These are phyloP conservation scores for Penicillium waksmanii DNA, from an alignment of 495 filamentous ascomycete genomes.

Conservation along the genomic window DNA sequence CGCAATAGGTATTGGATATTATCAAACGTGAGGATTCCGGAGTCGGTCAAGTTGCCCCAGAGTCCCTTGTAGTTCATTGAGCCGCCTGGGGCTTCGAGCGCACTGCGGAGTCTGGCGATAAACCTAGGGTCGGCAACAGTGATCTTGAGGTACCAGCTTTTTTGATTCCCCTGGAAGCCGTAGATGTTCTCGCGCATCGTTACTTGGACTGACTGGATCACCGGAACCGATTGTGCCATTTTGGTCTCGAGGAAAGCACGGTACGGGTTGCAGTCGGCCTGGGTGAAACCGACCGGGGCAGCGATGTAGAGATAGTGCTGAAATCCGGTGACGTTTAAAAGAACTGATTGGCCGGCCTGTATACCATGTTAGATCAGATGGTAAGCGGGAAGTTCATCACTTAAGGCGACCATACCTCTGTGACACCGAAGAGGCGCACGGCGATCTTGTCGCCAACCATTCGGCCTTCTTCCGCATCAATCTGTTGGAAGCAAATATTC, in stretches of 20 bases:
- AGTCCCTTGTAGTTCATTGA: constrained; percentile 83
- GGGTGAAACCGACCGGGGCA: constrained; percentile 79
- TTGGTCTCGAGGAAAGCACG: constrained; percentile 75
- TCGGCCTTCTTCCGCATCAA: constrained; percentile 90
- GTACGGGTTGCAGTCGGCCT: constrained; percentile 75
- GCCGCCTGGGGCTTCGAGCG: constrained; percentile 68
- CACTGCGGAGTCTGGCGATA: constrained; percentile 70
- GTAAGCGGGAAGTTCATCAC: neutral
- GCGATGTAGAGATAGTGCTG: constrained; percentile 95
- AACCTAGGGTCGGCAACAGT: constrained; percentile 84
- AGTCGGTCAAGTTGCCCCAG: constrained; percentile 72
- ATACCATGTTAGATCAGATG: constrained; percentile 19
- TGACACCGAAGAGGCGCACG: constrained; percentile 94
- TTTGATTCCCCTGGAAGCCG: constrained; percentile 87
- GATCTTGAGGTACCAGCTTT: constrained; percentile 91
- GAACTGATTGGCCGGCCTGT: constrained; percentile 83
- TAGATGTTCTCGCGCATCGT: constrained; percentile 87
- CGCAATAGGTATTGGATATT: constrained; percentile 92
- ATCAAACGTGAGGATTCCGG: constrained; percentile 83
- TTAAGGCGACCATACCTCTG: constrained; percentile 60
- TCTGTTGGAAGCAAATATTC: constrained; percentile 87
- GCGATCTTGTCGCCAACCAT: constrained; percentile 70
- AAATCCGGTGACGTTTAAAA: constrained; percentile 95
- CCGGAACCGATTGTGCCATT: constrained; percentile 63
- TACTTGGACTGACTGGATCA: constrained; percentile 74